Conservation (phyloP, 306 rosid species). For the Carpinus fangiana region DNA sequence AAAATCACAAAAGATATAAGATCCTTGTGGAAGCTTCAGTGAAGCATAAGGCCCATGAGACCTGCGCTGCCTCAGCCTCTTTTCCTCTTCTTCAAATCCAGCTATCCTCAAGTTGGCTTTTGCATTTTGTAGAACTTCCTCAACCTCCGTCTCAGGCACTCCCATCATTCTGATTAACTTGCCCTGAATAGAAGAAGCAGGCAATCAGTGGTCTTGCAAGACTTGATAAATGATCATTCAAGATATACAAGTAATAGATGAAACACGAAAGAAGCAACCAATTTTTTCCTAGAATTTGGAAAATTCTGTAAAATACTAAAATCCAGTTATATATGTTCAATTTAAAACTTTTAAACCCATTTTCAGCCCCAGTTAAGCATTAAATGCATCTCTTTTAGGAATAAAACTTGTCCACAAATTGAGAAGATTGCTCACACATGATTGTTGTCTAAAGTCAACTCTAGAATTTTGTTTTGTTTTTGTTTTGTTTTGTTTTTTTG, state of each 20-base stretch:
- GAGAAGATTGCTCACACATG: background rate
- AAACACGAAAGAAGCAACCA: background rate
- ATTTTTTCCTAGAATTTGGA: background rate
- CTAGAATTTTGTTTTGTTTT: no score
- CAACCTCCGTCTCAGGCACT: slow-evolving; percentile 66
- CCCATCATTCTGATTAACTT: slow-evolving; percentile 94
- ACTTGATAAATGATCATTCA: background rate
- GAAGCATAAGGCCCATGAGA: slow-evolving; percentile 50
- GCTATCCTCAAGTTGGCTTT: slow-evolving; percentile 72
- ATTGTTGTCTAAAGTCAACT: background rate
- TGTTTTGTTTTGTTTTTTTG: no score
- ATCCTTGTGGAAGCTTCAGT: slow-evolving; percentile 81
- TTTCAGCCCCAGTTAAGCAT: background rate
- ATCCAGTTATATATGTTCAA: background rate
- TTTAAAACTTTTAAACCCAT: background rate
- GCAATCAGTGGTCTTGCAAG: slow-evolving; percentile 10
- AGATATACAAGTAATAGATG: background rate
- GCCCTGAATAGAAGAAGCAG: slow-evolving; percentile 43
- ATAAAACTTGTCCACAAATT: background rate
- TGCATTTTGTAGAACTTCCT: slow-evolving; percentile 70
- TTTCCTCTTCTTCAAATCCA: slow-evolving; percentile 93
- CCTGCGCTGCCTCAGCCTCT: slow-evolving; percentile 68
- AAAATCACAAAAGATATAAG: slow-evolving; percentile 77
- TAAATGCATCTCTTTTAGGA: background rate
- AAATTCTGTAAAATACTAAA: background rate